These are phyloP conservation scores for Neofusicoccum sp. DNA, from an alignment of 2,329 filamentous ascomycete genomes.

Conservation along the genomic window DNA sequence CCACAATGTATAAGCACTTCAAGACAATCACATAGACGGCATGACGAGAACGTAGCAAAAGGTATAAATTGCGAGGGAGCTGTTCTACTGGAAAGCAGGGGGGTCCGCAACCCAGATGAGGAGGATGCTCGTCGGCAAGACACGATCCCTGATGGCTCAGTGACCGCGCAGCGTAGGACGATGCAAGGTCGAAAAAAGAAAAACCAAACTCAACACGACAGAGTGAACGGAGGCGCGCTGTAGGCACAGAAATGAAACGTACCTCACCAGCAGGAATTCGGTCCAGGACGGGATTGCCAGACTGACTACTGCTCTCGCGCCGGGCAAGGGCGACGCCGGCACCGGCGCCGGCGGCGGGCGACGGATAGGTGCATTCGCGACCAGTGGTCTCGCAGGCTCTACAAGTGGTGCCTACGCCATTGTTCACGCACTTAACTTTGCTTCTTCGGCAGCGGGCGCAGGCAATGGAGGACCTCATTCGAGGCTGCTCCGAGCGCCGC, in stretches of 20 bases:
- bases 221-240: neutral
- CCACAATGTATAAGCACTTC: conserved; percentile 17
- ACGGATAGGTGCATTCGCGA: conserved; percentile 73
- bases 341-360: conserved; percentile 45
- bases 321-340: conserved; percentile 33
- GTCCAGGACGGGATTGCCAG: conserved; percentile 9
- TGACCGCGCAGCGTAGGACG: no score
- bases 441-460: conserved; percentile 75
- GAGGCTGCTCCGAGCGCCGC: conserved; percentile 30
- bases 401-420: conserved; percentile 71
- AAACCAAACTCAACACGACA: neutral
- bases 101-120: conserved; percentile 3
- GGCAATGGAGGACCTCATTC: conserved; percentile 77
- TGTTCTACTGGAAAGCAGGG: conserved; percentile 17
- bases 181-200: neutral
- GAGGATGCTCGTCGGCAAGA: conserved; percentile 1
- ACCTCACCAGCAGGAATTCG: conserved; percentile 18
- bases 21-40: conserved; percentile 12
- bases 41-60: conserved; percentile 10
- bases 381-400: conserved; percentile 72
- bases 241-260: conserved; percentile 17
- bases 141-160: neutral
- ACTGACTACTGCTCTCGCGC: conserved; percentile 28
- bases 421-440: conserved; percentile 87
- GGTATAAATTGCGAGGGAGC: conserved; percentile 20